phyloP scores from a whole-genome alignment of 1,284 basidiomycete genomes.

The Ceraceosorus guamensis region DNA sequence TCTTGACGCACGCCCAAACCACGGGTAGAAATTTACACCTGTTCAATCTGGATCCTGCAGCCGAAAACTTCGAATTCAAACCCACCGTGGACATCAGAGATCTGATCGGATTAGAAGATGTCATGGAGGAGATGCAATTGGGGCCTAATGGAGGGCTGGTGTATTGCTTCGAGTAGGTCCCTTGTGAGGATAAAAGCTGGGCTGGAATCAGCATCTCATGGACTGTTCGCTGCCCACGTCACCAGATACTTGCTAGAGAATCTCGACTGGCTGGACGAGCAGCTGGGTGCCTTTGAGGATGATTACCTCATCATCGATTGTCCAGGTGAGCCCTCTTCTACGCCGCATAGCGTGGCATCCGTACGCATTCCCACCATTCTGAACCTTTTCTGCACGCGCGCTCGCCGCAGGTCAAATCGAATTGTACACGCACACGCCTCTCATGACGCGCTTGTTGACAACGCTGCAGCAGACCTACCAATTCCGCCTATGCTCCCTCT shows the following conservation, averaged over 20 bases:
- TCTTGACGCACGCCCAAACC: slow-evolving; percentile 82
- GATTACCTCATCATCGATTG: slow-evolving; percentile 98
- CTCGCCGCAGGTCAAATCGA: slow-evolving; percentile 77
- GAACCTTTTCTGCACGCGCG: not conserved
- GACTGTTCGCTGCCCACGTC: not conserved
- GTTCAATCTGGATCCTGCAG: slow-evolving; percentile 96
- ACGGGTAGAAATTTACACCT: slow-evolving; percentile 80
- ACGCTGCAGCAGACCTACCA: slow-evolving; percentile 49
- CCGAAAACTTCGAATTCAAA: slow-evolving; percentile 84
- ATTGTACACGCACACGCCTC: slow-evolving; percentile 94
- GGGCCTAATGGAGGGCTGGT: slow-evolving; percentile 96
- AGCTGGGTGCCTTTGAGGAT: slow-evolving; percentile 77
- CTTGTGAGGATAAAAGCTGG: not conserved
- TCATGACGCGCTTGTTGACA: slow-evolving; percentile 79
- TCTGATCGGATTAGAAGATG: slow-evolving; percentile 84
- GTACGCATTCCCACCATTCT: not conserved
- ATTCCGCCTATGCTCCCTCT: slow-evolving; percentile 52
- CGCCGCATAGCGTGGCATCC: not conserved
- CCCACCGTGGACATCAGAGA: slow-evolving; percentile 92
- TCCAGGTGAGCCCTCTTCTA: slow-evolving; percentile 60
- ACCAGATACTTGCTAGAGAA: slow-evolving; percentile 86
- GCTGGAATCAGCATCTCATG: no score
- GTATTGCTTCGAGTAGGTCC: slow-evolving; percentile 98
- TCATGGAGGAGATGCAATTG: slow-evolving; percentile 90
- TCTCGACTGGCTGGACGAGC: slow-evolving; percentile 98